Evolutionary conservation across 2,329 filamentous ascomycete species (phyloP).

Genomic region (Aspergillus sp.): DNA sequence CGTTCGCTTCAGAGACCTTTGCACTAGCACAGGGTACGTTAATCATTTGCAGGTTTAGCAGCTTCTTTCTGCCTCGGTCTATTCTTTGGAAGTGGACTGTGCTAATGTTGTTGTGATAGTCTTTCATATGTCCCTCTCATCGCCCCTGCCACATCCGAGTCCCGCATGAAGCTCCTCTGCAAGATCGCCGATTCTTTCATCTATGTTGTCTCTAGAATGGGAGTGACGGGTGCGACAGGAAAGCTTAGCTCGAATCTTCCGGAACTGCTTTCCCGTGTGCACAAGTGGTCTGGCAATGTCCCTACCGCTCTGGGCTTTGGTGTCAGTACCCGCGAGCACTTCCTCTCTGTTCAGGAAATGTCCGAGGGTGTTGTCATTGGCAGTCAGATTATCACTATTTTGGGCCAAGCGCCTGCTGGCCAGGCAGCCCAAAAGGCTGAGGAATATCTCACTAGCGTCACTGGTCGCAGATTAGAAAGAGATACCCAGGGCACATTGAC

Average conservation of each 20-base stretch:
- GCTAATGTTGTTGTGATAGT: constrained; percentile 39
- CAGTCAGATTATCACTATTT: constrained; percentile 84
- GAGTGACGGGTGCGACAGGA: constrained; percentile 88
- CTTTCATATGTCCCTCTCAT: constrained; percentile 97
- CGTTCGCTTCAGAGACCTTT: constrained; percentile 61
- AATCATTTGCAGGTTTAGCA: neutral
- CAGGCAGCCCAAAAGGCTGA: constrained; percentile 71
- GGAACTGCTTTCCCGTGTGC: constrained; percentile 78
- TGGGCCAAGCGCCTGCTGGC: constrained; percentile 67
- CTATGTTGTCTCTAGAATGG: constrained; percentile 96
- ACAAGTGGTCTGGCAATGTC: constrained; percentile 86
- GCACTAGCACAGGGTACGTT: constrained; percentile 33
- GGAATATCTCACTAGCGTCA: constrained; percentile 79
- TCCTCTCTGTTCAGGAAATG: constrained; percentile 76
- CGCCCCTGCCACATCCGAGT: constrained; percentile 86
- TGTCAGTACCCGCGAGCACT: constrained; percentile 93
- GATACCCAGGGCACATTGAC: constrained; percentile 50
- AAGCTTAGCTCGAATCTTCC: constrained; percentile 79
- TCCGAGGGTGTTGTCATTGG: constrained; percentile 96
- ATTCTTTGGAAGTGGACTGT: neutral
- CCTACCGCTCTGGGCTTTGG: constrained; percentile 94
- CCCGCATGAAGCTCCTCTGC: constrained; percentile 93
- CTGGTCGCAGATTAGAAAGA: constrained; percentile 54
- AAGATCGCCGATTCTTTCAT: constrained; percentile 98
- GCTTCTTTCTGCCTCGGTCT: neutral